Evolutionary conservation across 768 basidiomycete species (phyloP).

Genomic region (Coprinopsis marcescibilis): DNA sequence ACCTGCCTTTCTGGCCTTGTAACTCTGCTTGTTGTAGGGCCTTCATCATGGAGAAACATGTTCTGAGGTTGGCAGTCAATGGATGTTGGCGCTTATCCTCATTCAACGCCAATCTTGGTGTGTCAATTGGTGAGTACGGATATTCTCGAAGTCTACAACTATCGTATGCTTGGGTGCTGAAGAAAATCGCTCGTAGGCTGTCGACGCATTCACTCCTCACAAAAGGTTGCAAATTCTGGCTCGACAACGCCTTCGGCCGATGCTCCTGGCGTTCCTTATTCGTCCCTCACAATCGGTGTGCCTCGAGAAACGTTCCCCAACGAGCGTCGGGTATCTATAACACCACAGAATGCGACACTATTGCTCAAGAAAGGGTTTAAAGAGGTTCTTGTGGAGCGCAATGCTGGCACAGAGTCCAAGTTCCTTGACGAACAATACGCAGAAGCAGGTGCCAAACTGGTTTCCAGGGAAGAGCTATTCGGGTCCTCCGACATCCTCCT

Average conservation of each 20-base stretch:
- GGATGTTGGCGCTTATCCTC: slow-evolving; percentile 2
- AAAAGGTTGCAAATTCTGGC: slow-evolving; percentile 20
- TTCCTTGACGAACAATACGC: slow-evolving; percentile 78
- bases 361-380: slow-evolving; percentile 81
- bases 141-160: not conserved
- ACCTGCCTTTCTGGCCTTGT: not conserved
- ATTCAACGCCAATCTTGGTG: not conserved
- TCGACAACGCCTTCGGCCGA: slow-evolving; percentile 22
- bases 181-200: slow-evolving; percentile 18
- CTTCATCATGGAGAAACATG: slow-evolving; percentile 1
- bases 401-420: slow-evolving; percentile 67
- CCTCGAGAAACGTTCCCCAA: slow-evolving; percentile 73
- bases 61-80: slow-evolving; percentile 1
- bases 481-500: slow-evolving; percentile 68
- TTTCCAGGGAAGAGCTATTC: slow-evolving; percentile 68
- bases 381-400: slow-evolving; percentile 65
- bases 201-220: slow-evolving; percentile 29
- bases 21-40: not conserved
- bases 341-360: slow-evolving; percentile 69
- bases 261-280: slow-evolving; percentile 50
- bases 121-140: not conserved
- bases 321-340: slow-evolving; percentile 76
- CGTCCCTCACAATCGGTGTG: slow-evolving; percentile 68
- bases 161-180: not conserved
- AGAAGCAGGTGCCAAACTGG: slow-evolving; percentile 73